These are phyloP conservation scores for Chrysochromulina parva DNA, from an alignment of 78 protist species.

Conservation along the genomic window DNA sequence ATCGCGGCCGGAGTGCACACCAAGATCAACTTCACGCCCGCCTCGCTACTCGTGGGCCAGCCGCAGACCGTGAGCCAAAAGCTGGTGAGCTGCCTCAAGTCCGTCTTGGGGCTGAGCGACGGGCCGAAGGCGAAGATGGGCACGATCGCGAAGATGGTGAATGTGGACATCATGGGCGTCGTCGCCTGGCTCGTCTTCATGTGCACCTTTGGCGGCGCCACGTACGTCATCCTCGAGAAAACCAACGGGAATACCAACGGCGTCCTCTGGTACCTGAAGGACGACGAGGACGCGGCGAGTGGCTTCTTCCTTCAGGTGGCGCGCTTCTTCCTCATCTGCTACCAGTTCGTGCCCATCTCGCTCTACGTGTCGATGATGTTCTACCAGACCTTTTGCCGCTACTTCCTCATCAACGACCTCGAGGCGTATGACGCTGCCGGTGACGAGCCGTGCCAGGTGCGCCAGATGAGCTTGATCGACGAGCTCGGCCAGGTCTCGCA, in stretches of 20 bases:
- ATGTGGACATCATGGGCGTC: background rate
- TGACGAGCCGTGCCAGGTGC: slow-evolving; percentile 61
- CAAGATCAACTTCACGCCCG: slow-evolving; percentile 37
- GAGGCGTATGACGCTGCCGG: slow-evolving; percentile 67
- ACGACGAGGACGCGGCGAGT: no score
- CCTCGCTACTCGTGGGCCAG: no score
- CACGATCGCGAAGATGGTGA: background rate
- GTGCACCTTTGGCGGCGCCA: background rate
- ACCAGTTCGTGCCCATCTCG: background rate
- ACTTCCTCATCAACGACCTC: background rate
- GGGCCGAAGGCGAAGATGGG: background rate
- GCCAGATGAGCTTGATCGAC: background rate
- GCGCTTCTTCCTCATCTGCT: background rate
- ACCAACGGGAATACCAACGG: no score
- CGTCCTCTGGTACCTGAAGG: no score
- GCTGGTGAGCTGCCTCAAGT: no score
- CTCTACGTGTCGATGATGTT: background rate
- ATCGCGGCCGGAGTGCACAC: slow-evolving; percentile 61
- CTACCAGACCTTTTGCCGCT: background rate
- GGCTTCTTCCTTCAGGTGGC: no score
- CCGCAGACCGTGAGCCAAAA: no score
- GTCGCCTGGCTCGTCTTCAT: background rate
- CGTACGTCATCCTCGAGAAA: background rate
- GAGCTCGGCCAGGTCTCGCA: slow-evolving; percentile 64
- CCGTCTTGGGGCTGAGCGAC: no score